Conservation (phyloP, 345 rosid genomes). For the Sonneratia caseolaris region DNA sequence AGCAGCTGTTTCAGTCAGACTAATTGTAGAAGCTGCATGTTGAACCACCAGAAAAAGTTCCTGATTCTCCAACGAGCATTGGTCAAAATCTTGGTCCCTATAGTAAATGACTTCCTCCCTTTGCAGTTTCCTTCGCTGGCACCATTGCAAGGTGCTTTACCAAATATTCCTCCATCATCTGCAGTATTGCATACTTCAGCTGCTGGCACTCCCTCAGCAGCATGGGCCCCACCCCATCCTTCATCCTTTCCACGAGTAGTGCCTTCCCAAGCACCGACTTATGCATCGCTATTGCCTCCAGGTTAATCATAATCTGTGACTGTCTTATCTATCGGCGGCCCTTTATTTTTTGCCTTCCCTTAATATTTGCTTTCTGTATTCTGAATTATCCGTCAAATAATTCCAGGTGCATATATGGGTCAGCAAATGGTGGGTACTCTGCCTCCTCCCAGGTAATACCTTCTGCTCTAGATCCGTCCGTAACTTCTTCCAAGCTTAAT, state of each 20-base stretch:
- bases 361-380: neutral
- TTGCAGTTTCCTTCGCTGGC: constrained; percentile 78
- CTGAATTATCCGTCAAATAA: constrained; percentile 4
- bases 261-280: constrained; percentile 10
- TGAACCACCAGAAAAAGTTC: neutral
- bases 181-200: constrained; percentile 32
- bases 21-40: neutral
- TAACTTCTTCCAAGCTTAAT: neutral
- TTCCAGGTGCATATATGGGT: constrained; percentile 48
- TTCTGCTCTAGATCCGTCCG: neutral
- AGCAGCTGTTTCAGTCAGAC: neutral
- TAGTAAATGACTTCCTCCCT: constrained; percentile 5
- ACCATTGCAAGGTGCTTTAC: constrained; percentile 57
- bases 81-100: neutral
- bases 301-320: constrained; percentile 25
- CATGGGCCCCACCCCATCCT: constrained; percentile 46
- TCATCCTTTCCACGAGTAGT: constrained; percentile 21
- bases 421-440: constrained; percentile 42
- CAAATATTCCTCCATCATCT: constrained; percentile 36
- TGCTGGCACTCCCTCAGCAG: constrained; percentile 31
- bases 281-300: constrained; percentile 41
- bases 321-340: neutral
- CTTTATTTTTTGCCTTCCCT: neutral
- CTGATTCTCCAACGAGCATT: neutral
- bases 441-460: constrained; percentile 43